Base-by-base conservation (phyloP, 306 rosid genomes). In the Vigna mungo region DNA sequence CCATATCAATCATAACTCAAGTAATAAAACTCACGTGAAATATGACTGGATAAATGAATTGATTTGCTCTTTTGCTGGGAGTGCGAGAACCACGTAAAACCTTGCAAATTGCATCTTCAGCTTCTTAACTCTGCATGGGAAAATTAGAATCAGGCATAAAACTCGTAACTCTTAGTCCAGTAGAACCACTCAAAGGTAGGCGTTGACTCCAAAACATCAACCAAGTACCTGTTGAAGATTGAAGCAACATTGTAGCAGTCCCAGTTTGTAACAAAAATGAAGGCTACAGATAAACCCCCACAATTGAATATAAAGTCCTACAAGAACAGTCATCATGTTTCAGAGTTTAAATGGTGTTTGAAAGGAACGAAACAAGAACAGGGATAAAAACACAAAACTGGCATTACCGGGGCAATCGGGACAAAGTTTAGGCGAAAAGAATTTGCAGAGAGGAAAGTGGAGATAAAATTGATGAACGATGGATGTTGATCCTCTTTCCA, bases 281-380 rank as follows among this genome's bases (percentile, higher is more conserved):
- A 92, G 46, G 96, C 97, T 74, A 94, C 94, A 0, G 97, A 94
- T 61, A 88, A 79, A 55, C 97, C 94, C 30, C 97, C 97, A 78
- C 94, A 94, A 66, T 94, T 94, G 93, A 94, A 92, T 80, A 94
- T 92, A 66, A 94, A 90, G 82, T 94, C 98, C 98, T 94, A 59
- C 85, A 77, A 23, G 61, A 43, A 62, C 70, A 16, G 51, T 54
- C 71, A 62, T 67, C 48, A 46, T 61, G 79, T 25, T 56, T 81
- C 56, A 81, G 71, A 9, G 62, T 52, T n/a, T 36, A 80, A 46
- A 23, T 69, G 17, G 16, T 4, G 10, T 52, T 32, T 61, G 39
- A 62, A 59, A 74, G 23, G 6, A 63, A 72, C 10, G 4, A 46
- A 12, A 58, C 52, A 2, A 15, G 44, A 72, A 61, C 37, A 21